Conservation (phyloP, 768 basidiomycete species). For the Macrocybe gigantea region DNA sequence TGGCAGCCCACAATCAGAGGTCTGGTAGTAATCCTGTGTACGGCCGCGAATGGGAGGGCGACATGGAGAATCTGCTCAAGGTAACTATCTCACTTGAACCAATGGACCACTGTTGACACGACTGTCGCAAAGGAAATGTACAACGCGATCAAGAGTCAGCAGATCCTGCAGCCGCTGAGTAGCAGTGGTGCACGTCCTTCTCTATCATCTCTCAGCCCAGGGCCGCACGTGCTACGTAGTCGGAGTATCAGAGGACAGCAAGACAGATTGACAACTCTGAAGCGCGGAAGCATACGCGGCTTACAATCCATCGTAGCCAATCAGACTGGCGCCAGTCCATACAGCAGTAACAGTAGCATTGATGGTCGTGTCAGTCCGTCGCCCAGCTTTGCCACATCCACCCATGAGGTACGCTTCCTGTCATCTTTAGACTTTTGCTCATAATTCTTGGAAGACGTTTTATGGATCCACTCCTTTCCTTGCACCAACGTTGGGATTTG, state of each 20-base stretch:
- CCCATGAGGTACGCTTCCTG: constrained; percentile 56
- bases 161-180: constrained; percentile 79
- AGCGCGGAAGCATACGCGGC: constrained; percentile 90
- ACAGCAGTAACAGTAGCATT: constrained; percentile 76
- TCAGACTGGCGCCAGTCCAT: constrained; percentile 68
- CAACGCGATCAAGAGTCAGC: constrained; percentile 82
- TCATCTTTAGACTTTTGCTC: neutral
- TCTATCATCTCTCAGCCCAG: constrained; percentile 53
- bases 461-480: constrained; percentile 67
- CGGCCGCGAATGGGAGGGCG: constrained; percentile 74
- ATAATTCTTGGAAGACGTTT: constrained; percentile 33
- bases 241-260: constrained; percentile 67
- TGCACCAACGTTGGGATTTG: constrained; percentile 90
- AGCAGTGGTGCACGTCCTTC: constrained; percentile 41
- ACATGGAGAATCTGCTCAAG: constrained; percentile 85
- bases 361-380: constrained; percentile 93
- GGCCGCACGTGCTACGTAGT: constrained; percentile 48
- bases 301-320: constrained; percentile 71
- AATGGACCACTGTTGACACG: constrained; percentile 1
- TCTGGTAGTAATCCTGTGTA: constrained; percentile 32
- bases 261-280: constrained; percentile 71
- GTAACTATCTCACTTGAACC: constrained; percentile 29
- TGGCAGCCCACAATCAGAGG: constrained; percentile 27
- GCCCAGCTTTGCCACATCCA: constrained; percentile 87
- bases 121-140: constrained; percentile 76